A percentile compares a stretch with the other conserved stretches of the same genome.
Evolutionary conservation across 2,329 filamentous ascomycete species (phyloP).

Genomic region (Botrytis squamosa): DNA sequence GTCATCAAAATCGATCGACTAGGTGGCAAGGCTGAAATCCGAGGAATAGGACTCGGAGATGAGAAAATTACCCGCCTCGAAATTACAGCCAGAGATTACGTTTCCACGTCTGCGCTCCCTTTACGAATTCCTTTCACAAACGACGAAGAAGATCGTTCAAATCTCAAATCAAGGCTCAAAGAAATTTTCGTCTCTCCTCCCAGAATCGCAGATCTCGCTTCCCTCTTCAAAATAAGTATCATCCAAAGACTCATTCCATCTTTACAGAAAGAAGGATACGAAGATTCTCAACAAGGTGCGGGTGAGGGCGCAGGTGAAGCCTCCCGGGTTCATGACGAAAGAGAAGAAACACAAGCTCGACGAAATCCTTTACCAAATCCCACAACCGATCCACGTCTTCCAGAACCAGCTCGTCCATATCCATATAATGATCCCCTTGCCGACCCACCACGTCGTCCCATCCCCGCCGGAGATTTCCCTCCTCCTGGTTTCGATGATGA

Average conservation of each 20-base stretch:
- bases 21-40: conserved; percentile 79
- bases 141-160: conserved; percentile 52
- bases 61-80: conserved; percentile 81
- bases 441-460: conserved; percentile 57
- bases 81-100: conserved; percentile 69
- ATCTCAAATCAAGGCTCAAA: conserved; percentile 50
- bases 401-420: conserved; percentile 63
- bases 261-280: conserved; percentile 75
- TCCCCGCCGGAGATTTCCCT: conserved; percentile 71
- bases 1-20: conserved; percentile 79
- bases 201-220: conserved; percentile 66
- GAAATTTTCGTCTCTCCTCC: conserved; percentile 72
- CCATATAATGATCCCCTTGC: conserved; percentile 68
- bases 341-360: conserved; percentile 45
- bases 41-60: conserved; percentile 74
- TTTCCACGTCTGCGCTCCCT: conserved; percentile 59
- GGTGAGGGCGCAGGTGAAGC: conserved; percentile 42
- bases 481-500: conserved; percentile 94
- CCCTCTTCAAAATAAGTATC: conserved; percentile 72
- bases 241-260: conserved; percentile 81
- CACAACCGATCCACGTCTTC: conserved; percentile 44
- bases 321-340: conserved; percentile 44
- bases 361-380: conserved; percentile 42
- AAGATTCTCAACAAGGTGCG: conserved; percentile 40
- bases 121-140: conserved; percentile 51